Percentiles rank a stretch among this genome's conserved stretches.
Conservation (phyloP, 176 grass and related monocot genomes). For the Bolboschoenus planiculmis region DNA sequence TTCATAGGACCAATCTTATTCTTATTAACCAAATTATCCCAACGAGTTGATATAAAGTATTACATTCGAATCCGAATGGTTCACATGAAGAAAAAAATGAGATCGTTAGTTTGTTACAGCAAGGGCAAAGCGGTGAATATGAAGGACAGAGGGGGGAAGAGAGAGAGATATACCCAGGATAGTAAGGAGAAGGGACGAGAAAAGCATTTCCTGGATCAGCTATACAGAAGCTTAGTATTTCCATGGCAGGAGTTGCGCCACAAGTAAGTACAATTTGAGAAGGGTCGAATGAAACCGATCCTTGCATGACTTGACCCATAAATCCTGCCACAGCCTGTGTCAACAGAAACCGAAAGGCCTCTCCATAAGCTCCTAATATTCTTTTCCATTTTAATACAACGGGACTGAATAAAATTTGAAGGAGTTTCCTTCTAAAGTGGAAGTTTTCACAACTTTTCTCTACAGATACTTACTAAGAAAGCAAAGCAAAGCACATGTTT, state of each 20-base stretch:
- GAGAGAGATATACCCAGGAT: slow-evolving; percentile 58
- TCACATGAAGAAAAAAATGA: not conserved
- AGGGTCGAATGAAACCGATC: slow-evolving; percentile 57
- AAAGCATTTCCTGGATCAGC: slow-evolving; percentile 96
- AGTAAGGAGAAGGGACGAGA: slow-evolving; percentile 96
- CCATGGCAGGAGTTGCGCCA: slow-evolving; percentile 79
- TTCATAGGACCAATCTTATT: not conserved
- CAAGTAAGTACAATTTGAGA: slow-evolving; percentile 81
- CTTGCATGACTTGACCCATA: slow-evolving; percentile 75
- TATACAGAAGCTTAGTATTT: slow-evolving; percentile 88
- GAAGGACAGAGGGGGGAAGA: not conserved
- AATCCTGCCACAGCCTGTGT: slow-evolving; percentile 81
- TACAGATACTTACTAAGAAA: not conserved
- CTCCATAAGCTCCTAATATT: not conserved
- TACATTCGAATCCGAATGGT: not conserved
- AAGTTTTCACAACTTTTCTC: not conserved
- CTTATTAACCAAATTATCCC: not conserved
- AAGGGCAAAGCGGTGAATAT: not conserved
- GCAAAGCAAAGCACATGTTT: not conserved
- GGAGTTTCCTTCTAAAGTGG: not conserved
- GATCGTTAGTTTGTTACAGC: not conserved
- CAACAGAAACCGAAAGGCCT: not conserved
- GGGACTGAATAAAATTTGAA: not conserved
- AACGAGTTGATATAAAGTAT: not conserved
- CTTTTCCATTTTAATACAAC: not conserved